Evolutionary conservation across 1,139 yeast genomes (phyloP), one percentile per base, ranked within the genome.

Genomic region (Kurtzmaniella natalensis): DNA sequence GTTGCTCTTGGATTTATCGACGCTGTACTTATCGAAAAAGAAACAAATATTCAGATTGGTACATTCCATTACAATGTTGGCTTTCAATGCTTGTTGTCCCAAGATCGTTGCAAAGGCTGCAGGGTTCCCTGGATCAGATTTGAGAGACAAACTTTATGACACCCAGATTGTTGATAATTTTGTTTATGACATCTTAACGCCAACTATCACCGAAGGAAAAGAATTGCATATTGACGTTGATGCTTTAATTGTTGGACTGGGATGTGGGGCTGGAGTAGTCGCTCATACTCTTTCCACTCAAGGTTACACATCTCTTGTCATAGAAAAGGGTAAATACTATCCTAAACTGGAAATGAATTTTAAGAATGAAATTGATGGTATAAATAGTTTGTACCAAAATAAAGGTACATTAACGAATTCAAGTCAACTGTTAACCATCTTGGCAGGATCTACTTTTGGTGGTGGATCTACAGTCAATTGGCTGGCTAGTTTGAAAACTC

Each of bases 391-490:
- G 38, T 76, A 62, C 44, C 81, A 76, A 48, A 44, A 47, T 15
- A 47, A 51, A 1, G 80, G 78, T 4, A 41, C 52, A 2, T 18
- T 67, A 3, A 35, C 69, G 11, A 45, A 64, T 7, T 38, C 50
- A 3, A 58, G 58, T 32, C 73, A 66, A 39, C 68, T 62, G 32
- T 35, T 69, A 25, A 48, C 61, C 18, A 43, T 74, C 3, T 51
- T 75, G 33, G 79, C 81, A 0, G 82, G 81, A 2, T 46, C 78
- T 1, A 72, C 76, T 1, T 70, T 76, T 41, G 82, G 82, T 7
- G 82, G 82, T 8, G 82, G 81, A 3, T 59, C 77, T 5, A 74
- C 81, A 4, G 71, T 76, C 31, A 76, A 76, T 51, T 76, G 82
- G 82, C 68, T 76, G n/a, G 81, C 81, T 8, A 63, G 74, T 42